phyloP scores from a whole-genome alignment of 2,329 filamentous ascomycete genomes.

The Claviceps capensis region DNA sequence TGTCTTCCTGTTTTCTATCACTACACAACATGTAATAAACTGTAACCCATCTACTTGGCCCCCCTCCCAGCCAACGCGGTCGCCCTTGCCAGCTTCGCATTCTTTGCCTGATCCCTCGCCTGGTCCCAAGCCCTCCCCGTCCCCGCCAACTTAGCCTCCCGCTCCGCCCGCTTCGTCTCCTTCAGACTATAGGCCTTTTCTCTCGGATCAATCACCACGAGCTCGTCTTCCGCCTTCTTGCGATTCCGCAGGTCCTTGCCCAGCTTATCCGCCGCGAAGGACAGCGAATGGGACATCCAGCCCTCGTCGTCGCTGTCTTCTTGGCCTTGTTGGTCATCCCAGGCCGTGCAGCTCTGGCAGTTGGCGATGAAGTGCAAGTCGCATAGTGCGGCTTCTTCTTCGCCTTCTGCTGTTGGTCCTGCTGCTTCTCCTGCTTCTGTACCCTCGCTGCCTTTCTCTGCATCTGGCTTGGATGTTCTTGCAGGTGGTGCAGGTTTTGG shows the following conservation, averaged over 20 bases:
- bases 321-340: constrained; percentile 51
- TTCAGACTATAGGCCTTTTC: constrained; percentile 65
- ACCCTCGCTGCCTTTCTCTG: constrained; percentile 9
- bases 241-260: constrained; percentile 89
- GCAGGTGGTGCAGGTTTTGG: constrained; percentile 26
- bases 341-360: constrained; percentile 80
- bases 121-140: constrained; percentile 46
- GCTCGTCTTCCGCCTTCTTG: constrained; percentile 77
- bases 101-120: constrained; percentile 31
- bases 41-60: constrained; percentile 28
- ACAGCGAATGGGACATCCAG: constrained; percentile 80
- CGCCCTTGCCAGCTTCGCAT: constrained; percentile 40
- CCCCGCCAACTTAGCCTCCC: constrained; percentile 38
- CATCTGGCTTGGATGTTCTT: constrained; percentile 23
- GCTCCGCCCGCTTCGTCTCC: constrained; percentile 47
- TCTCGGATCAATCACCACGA: constrained; percentile 84
- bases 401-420: constrained; percentile 14
- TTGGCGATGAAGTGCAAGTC: constrained; percentile 93
- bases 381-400: constrained; percentile 64
- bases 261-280: constrained; percentile 76
- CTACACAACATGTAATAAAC: not conserved
- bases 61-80: constrained; percentile 43
- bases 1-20: not conserved
- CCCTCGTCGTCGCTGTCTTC: constrained; percentile 49
- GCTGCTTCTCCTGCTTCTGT: constrained; percentile 1